Base-by-base conservation (phyloP, 768 basidiomycete genomes). In the Lactarius sp. region DNA sequence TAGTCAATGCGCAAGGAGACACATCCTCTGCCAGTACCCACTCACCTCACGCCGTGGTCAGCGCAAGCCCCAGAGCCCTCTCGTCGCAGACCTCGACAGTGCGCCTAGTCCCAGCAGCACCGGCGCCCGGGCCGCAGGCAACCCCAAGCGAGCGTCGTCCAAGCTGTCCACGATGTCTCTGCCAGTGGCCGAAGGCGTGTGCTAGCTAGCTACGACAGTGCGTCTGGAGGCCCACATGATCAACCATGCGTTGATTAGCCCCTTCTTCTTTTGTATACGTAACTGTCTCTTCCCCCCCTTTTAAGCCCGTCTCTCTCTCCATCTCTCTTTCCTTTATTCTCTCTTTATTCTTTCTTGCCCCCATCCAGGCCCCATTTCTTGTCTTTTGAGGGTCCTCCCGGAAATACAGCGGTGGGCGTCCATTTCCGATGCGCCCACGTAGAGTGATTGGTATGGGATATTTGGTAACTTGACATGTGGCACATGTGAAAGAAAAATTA, bases 21-120 rank as follows among this genome's bases (percentile, higher is more conserved):
- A 62, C 34, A 62, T 66, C 52, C 51, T 13, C 13, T 68, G 64
- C 44, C 57, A 64, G 14, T 68, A 62, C 36, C 59, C 66, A 14
- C 60, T 65, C 39, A 73, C 70, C 16, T 68, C 67, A 52, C 65
- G 66, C 63, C 69, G 67, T 66, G 70, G 71, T 66, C 41, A 68
- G 59, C 27, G 74, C 36, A 66, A 66, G 44, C 49, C 65, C 10
- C 58, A 36, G 6, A 49, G 58, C n/a, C 33, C 41, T 37, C 33
- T n/a, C 33, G 47, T 20, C 1, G 37, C 37, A 31, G 60, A 60
- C 10, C 6, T n/a, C 22, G 52, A 60, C 20, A 16, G 52, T 18
- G n/a, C 34, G 1, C 6, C 7, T 9, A 47, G 4, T 27, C 2
- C 34, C 22, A 9, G 53, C 0, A 33, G 34, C 5, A 7, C 60